Base-by-base conservation (phyloP, 768 basidiomycete species). In the Termitomyces bulborhizus region DNA sequence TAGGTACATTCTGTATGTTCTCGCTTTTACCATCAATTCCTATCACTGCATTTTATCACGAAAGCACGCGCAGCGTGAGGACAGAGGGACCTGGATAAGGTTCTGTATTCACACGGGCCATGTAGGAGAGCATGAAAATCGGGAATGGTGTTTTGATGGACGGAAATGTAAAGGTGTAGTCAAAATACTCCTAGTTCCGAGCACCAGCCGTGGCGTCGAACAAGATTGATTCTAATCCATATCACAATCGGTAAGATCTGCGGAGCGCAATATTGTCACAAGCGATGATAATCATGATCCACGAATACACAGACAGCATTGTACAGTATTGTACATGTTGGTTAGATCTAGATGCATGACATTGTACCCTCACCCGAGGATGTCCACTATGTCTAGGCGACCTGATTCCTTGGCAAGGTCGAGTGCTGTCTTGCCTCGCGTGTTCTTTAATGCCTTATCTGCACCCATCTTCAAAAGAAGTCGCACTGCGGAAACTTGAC, bases 401-500 rank as follows among this genome's bases (percentile, higher is more conserved):
- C 27, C 11, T 24, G 43, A 43, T 29, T 58, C 49, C 44, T 13
- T 31, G 4, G 54, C 53, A 21, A 58, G 29, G 15, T 58, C 57
- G 21, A 42, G 31, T 4, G 54, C 40, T 11, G 54, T 58, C 40
- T 47, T 58, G 26, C 53, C 53, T 34, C 24, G 18, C 9, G 50
- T 47, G 31, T 58, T 55, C 29, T 47, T 48, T 15, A 55, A 16
- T 16, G 18, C 11, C 16, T 41, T 54, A 37, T 48, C 54, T 1
- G 57, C 50, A 18, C 54, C 53, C 6, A 12, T 37, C 32, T 52
- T 45, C 37, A 55, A 43, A 39, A 55, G 54, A 4, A 46, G 21
- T 24, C 37, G 43, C 9, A 54, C 59, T 5, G 60, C 54, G 24
- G 54, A 51, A 11, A 29, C 41, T n/a, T 60, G 61, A 24, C 54